Conservation (phyloP, 495 filamentous ascomycete species). For the Aspergillus haitiensis region DNA sequence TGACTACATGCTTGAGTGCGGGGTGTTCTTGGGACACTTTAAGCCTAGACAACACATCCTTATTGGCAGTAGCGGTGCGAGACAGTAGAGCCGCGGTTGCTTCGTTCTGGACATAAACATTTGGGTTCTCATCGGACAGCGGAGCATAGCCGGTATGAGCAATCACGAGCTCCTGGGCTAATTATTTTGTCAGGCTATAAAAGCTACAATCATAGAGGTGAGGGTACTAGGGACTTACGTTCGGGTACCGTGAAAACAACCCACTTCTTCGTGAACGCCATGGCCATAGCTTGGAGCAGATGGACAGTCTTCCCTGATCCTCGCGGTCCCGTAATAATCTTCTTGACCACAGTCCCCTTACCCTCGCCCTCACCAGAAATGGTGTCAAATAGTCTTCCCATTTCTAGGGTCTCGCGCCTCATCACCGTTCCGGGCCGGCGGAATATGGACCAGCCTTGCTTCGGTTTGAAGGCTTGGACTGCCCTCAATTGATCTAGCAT, state of each 20-base stretch:
- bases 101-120: constrained; percentile 72
- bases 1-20: constrained; percentile 53
- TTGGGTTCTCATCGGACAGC: constrained; percentile 56
- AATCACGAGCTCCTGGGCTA: constrained; percentile 79
- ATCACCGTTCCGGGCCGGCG: constrained; percentile 73
- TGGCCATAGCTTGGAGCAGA: constrained; percentile 79
- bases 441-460: constrained; percentile 87
- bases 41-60: constrained; percentile 58
- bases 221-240: constrained; percentile 52
- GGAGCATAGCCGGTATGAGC: constrained; percentile 77
- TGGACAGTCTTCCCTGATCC: constrained; percentile 82
- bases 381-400: constrained; percentile 61
- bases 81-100: constrained; percentile 72
- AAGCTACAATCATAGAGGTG: constrained; percentile 12
- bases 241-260: constrained; percentile 90
- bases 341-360: constrained; percentile 59
- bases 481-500: constrained; percentile 77
- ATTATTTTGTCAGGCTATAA: constrained; percentile 13
- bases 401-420: constrained; percentile 68
- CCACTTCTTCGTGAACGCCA: constrained; percentile 82
- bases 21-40: constrained; percentile 60
- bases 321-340: constrained; percentile 71
- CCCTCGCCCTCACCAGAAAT: constrained; percentile 47
- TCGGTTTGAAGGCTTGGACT: constrained; percentile 85
- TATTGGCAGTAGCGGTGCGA: constrained; percentile 71